Evolutionary conservation across 106 monocot species (phyloP).

Genomic region (Apostasia ramifera): DNA sequence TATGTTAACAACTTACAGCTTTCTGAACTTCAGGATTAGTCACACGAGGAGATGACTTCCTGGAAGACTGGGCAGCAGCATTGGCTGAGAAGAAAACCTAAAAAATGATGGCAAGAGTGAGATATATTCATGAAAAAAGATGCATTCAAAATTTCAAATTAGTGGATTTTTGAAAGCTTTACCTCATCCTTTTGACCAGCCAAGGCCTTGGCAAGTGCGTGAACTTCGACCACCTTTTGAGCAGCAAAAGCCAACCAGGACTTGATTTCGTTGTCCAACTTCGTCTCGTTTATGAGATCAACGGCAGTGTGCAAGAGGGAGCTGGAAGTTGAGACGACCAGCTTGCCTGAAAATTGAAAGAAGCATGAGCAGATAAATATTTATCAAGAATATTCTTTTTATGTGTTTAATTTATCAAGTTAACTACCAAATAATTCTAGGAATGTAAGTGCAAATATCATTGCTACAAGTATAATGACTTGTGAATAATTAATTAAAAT

Average conservation of each 20-base stretch:
- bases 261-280: slow-evolving; percentile 27
- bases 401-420: no score
- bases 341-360: slow-evolving; percentile 12
- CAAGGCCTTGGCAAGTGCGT: slow-evolving; percentile 24
- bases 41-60: slow-evolving; percentile 24
- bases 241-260: slow-evolving; percentile 34
- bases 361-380: no score
- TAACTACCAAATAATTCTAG: no score
- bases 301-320: slow-evolving; percentile 27
- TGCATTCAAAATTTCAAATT: background rate
- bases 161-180: background rate
- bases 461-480: no score
- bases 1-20: slow-evolving; percentile 8
- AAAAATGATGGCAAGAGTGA: background rate
- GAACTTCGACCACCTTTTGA: slow-evolving; percentile 25
- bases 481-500: no score
- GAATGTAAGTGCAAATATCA: no score
- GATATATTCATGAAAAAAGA: background rate
- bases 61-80: slow-evolving; percentile 26
- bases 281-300: slow-evolving; percentile 26
- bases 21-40: slow-evolving; percentile 25
- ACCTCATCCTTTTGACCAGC: slow-evolving; percentile 26
- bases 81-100: slow-evolving; percentile 22
- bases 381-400: no score
- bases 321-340: slow-evolving; percentile 25